phyloP scores from a whole-genome alignment of 352 stramenopile species.

The Elongisporangium senticosum region DNA sequence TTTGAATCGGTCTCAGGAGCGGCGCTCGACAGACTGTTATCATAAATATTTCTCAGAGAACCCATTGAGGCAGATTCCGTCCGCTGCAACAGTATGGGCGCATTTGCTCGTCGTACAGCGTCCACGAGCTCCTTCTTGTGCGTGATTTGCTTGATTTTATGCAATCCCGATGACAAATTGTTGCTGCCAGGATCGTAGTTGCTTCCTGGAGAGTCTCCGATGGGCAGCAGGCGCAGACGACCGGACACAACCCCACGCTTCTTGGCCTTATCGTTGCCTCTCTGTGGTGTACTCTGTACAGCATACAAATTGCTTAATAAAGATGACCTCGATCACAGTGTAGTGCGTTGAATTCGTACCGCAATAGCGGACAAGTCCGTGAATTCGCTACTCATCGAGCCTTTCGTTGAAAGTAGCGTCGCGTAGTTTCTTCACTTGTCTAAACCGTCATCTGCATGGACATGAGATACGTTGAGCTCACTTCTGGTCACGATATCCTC shows the following conservation, averaged over 20 bases:
- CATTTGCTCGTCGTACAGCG: conserved; percentile 68
- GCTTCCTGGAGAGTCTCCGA: conserved; percentile 27
- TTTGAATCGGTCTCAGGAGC: conserved; percentile 33
- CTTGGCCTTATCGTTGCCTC: conserved; percentile 31
- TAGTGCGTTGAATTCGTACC: conserved; percentile 2
- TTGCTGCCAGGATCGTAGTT: conserved; percentile 25
- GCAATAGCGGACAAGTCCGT: conserved; percentile 48
- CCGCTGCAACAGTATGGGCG: conserved; percentile 49
- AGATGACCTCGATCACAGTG: background rate
- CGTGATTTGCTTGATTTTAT: conserved; percentile 70
- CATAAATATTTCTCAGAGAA: conserved; percentile 21
- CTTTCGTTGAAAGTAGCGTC: background rate
- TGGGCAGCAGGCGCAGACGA: conserved; percentile 42
- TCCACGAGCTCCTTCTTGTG: conserved; percentile 74
- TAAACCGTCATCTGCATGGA: background rate
- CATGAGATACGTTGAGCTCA: background rate
- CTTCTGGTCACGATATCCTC: background rate
- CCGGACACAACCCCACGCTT: conserved; percentile 39
- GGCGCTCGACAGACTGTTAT: conserved; percentile 9
- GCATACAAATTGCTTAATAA: background rate
- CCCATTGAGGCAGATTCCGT: conserved; percentile 26
- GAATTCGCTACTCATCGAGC: conserved; percentile 40
- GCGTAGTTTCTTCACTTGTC: background rate
- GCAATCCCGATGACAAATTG: conserved; percentile 13
- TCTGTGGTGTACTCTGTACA: conserved; percentile 22